Evolutionary conservation across 83 land plant genomes (phyloP).

Genomic region (Thuja plicata): DNA sequence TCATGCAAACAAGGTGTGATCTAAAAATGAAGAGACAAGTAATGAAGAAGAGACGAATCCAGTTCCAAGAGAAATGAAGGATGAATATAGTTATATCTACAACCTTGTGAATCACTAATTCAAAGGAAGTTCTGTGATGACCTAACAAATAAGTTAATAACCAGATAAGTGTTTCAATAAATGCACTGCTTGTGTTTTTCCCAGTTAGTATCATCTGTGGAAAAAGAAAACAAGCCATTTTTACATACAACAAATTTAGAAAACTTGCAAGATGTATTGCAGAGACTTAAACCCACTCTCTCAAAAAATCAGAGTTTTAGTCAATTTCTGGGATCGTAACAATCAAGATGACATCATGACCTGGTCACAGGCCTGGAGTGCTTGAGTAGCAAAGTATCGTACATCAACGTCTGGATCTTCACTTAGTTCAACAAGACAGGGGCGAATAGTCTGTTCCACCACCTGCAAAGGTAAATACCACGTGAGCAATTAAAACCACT

Average conservation of each 20-base stretch:
- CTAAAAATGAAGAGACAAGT: background rate
- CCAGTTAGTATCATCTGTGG: background rate
- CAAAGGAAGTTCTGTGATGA: background rate
- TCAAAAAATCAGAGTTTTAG: background rate
- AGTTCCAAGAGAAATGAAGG: background rate
- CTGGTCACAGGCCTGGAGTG: slow-evolving; percentile 78
- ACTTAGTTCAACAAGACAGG: slow-evolving; percentile 75
- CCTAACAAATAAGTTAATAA: background rate
- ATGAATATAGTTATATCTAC: background rate
- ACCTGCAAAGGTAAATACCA: slow-evolving; percentile 48
- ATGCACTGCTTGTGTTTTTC: background rate
- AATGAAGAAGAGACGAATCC: background rate
- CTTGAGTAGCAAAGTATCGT: slow-evolving; percentile 80
- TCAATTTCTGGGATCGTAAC: background rate
- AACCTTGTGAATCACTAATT: background rate
- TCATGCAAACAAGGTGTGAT: background rate
- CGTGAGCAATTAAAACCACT: background rate
- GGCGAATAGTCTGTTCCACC: slow-evolving; percentile 78
- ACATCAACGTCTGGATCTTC: slow-evolving; percentile 98
- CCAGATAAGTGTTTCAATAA: background rate
- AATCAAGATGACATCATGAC: slow-evolving; percentile 58
- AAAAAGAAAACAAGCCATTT: background rate
- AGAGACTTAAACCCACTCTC: background rate
- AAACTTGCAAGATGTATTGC: background rate
- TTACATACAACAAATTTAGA: background rate